A percentile compares a stretch with the other conserved stretches of the same genome.
These are phyloP conservation scores for Chimonanthus praecox DNA, from an alignment of 164 flowering plant genomes.

Conservation along the genomic window DNA sequence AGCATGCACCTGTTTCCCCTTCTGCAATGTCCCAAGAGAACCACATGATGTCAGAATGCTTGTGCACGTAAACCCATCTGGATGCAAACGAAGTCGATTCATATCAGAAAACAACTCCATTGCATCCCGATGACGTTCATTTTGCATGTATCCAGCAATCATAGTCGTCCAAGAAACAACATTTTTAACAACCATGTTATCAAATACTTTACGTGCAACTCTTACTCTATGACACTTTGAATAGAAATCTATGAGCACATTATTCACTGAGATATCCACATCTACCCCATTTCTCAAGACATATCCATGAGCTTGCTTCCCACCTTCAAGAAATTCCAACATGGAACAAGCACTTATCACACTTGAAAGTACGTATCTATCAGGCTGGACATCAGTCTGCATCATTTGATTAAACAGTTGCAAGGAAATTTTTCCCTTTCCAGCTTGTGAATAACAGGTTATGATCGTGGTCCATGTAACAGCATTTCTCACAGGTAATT, in stretches of 20 bases:
- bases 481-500: conserved; percentile 31
- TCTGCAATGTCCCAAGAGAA: conserved; percentile 44
- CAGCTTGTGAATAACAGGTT: conserved; percentile 42
- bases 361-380: conserved; percentile 53
- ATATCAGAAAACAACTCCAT: conserved; percentile 44
- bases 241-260: conserved; percentile 58
- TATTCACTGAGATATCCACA: conserved; percentile 46
- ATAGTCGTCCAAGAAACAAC: conserved; percentile 69
- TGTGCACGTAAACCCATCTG: conserved; percentile 66
- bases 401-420: conserved; percentile 42
- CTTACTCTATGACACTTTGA: conserved; percentile 41
- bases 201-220: conserved; percentile 36
- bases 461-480: conserved; percentile 75
- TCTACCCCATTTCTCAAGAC: conserved; percentile 43
- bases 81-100: conserved; percentile 38
- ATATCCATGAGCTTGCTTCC: conserved; percentile 60
- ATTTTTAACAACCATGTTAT: conserved; percentile 42
- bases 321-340: conserved; percentile 47
- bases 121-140: conserved; percentile 50
- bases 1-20: conserved; percentile 61
- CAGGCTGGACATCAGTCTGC: conserved; percentile 38
- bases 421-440: conserved; percentile 43
- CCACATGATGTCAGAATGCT: conserved; percentile 66
- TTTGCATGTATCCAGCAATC: conserved; percentile 75
- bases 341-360: conserved; percentile 56